These are phyloP conservation scores for Rhodotorula sp. DNA, from an alignment of 1,284 basidiomycete genomes.

Conservation along the genomic window DNA sequence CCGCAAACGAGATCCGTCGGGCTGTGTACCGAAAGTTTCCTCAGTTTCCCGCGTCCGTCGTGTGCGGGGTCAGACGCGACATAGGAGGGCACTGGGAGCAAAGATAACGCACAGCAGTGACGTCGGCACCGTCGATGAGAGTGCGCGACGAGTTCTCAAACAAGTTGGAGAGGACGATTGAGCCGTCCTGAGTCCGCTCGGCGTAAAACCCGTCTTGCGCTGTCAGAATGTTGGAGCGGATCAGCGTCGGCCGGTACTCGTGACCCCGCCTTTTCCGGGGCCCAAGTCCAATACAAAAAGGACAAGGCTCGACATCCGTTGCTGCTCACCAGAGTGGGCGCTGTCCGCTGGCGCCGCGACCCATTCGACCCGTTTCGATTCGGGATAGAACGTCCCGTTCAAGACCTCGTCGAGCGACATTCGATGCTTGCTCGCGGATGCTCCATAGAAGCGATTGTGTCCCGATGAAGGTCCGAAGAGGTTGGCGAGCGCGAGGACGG, in stretches of 20 bases:
- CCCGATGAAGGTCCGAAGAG: background rate
- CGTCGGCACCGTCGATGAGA: conserved; percentile 60
- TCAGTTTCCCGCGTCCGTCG: background rate
- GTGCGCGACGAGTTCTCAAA: conserved; percentile 67
- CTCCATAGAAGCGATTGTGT: background rate
- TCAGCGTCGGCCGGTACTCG: no score
- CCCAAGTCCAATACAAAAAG: no score
- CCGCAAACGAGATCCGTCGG: conserved; percentile 48
- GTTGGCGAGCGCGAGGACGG: background rate
- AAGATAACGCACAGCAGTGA: conserved; percentile 59
- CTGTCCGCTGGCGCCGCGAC: conserved; percentile 54
- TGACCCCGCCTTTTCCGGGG: no score
- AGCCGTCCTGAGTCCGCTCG: conserved; percentile 56
- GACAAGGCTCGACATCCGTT: no score
- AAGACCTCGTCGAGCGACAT: conserved; percentile 58
- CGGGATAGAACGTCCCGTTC: conserved; percentile 73
- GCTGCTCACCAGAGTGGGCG: background rate
- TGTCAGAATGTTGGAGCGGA: conserved; percentile 44
- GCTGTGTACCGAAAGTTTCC: conserved; percentile 42
- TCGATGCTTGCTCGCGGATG: conserved; percentile 3
- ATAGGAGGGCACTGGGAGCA: no score
- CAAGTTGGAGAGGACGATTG: conserved; percentile 73
- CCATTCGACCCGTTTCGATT: conserved; percentile 64
- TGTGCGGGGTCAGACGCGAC: no score
- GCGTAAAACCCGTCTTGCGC: conserved; percentile 90